Evolutionary conservation across 2,329 filamentous ascomycete genomes (phyloP), one percentile per base, ranked within the genome.

Genomic region (Magnaporthales sp.): DNA sequence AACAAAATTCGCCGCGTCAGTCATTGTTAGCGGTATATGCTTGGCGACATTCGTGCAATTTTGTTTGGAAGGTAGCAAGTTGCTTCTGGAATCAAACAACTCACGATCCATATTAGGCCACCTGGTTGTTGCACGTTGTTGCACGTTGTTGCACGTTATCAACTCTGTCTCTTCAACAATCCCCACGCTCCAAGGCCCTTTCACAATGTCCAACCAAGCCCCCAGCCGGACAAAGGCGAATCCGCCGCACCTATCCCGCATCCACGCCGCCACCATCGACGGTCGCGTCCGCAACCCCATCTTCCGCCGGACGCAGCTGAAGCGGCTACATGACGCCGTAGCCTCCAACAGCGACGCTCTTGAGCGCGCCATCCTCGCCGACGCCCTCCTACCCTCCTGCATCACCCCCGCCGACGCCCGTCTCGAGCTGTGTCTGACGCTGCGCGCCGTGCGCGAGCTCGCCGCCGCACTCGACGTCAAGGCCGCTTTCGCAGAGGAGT

Each of bases 261-360:
- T 80, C 11, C 64, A 74, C 38, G 71, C 72, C n/a, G 72, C 77
- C 29, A 71, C 74, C 38, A 70, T 77, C 19, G 79, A 81, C 68
- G 77, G 78, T 38, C 75, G 78, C 2, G 71, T 75, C 2, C 72
- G 76, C 19, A 78, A 77, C 67, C 72, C 75, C 27, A 72, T 75
- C 19, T 79, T 76, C 68, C 75, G 76, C 2, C 78, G 80, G 66
- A 68, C 71, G 4, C 78, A 80, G 68, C 76, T 81, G 26, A 73
- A 74, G 58, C 69, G 69, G 9, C 71, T 81, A 1, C 78, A 80
- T 66, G 63, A 71, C 2, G 64, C 69, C 1, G 70, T 81, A 8
- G 66, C 74, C 5, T 68, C 71, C 19, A 68, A 73, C 38, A 70
- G 74, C 24, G 69, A 69, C 1, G 66, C 70, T 3, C 73, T 80